Conservation (phyloP, 176 grass and related monocot species). For the Zea mays region DNA sequence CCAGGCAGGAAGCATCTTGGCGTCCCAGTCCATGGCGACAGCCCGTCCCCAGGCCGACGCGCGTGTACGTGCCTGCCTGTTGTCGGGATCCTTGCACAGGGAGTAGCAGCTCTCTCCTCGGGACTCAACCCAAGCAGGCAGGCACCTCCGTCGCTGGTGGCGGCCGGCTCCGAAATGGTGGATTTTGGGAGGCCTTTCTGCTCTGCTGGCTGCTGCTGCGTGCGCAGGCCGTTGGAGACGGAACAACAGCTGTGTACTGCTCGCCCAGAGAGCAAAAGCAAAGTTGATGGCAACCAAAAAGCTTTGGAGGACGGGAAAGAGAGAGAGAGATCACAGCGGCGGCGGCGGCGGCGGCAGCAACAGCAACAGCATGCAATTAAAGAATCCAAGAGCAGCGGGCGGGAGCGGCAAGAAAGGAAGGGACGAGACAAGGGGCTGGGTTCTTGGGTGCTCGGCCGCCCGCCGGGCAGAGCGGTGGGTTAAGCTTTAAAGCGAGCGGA, state of each 20-base stretch:
- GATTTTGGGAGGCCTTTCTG: slow-evolving; percentile 1
- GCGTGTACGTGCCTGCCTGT: not conserved
- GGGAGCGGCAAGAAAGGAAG: too few species aligned
- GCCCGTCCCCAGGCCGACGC: too few species aligned
- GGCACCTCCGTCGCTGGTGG: not conserved
- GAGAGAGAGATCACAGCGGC: slow-evolving; percentile 20
- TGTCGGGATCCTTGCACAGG: not conserved
- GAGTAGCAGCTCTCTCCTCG: too few species aligned
- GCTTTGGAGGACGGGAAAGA: slow-evolving; percentile 2
- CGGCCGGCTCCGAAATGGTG: not conserved
- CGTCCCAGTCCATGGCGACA: slow-evolving; percentile 66
- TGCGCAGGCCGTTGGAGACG: too few species aligned
- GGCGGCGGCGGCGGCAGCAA: too few species aligned
- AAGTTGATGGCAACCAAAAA: slow-evolving; percentile 8
- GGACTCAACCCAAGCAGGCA: not conserved
- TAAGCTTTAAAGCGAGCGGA: too few species aligned
- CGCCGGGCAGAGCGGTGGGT: not conserved
- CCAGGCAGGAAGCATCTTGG: slow-evolving; percentile 68
- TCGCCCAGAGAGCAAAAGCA: not conserved
- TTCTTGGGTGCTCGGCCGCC: not conserved
- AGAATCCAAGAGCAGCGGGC: slow-evolving; percentile 28
- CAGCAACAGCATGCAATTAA: slow-evolving; percentile 37
- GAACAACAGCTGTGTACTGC: too few species aligned
- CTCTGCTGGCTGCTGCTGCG: not conserved
- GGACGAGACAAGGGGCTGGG: too few species aligned